Percentiles rank a stretch among this genome's conserved stretches.
Evolutionary conservation across 2,329 filamentous ascomycete genomes (phyloP).

Genomic region (Aureobasidium pullulans): DNA sequence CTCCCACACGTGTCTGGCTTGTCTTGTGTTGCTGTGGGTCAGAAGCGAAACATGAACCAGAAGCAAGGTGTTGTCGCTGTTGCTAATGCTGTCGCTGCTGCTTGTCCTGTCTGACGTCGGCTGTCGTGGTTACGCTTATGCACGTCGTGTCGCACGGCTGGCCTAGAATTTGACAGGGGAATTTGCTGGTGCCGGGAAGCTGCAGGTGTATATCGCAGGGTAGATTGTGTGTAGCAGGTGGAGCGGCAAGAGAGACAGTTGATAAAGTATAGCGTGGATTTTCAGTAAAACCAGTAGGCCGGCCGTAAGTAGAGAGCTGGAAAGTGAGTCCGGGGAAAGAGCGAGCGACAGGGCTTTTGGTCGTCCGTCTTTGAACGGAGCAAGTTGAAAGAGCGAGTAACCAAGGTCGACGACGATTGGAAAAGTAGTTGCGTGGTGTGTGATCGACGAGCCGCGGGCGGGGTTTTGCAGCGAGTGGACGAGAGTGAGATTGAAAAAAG

Average conservation of each 20-base stretch:
- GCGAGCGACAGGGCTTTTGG: not conserved
- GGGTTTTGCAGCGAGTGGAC: conserved; percentile 5
- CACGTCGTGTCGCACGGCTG: conserved; percentile 7
- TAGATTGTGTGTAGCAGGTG: not conserved
- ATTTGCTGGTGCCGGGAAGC: not conserved
- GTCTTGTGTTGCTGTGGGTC: conserved; percentile 5
- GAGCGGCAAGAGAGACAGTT: not conserved
- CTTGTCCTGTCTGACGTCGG: conserved; percentile 7
- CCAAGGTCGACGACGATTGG: not conserved
- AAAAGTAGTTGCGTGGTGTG: not conserved
- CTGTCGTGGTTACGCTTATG: conserved; percentile 12
- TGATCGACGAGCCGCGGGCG: conserved; percentile 9
- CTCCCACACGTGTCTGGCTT: conserved; percentile 7
- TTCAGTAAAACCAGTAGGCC: conserved; percentile 3
- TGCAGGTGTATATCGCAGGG: not conserved
- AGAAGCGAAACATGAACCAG: conserved; percentile 4
- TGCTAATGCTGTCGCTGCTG: conserved; percentile 1
- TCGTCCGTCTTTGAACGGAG: not conserved
- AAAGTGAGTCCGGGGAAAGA: conserved; percentile 10
- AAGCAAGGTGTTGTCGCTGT: conserved; percentile 7
- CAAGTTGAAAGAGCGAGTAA: not conserved
- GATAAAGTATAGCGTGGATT: conserved; percentile 1
- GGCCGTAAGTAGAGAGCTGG: not conserved
- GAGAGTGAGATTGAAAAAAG: not conserved
- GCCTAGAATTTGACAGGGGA: not conserved